Conservation (phyloP, 352 stramenopile species). For the Phytophthora brassicae region DNA sequence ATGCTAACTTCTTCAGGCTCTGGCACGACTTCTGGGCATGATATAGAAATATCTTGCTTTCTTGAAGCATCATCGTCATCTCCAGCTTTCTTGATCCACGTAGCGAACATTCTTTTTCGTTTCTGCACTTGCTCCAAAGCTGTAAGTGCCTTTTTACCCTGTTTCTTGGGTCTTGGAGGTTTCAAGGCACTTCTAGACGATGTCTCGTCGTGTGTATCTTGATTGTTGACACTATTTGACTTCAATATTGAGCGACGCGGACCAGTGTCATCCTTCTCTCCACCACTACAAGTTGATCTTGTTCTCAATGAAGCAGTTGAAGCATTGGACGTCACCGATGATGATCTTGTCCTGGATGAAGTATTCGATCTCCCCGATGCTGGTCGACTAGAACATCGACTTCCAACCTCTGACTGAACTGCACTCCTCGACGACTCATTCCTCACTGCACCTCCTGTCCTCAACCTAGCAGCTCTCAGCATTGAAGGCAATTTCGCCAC, state of each 20-base stretch:
- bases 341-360: slow-evolving; percentile 10
- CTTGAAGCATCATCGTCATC: slow-evolving; percentile 5
- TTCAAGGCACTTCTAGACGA: slow-evolving; percentile 8
- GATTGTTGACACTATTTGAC: slow-evolving; percentile 38
- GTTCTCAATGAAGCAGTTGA: slow-evolving; percentile 20
- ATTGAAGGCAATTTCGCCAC: slow-evolving; percentile 68
- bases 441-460: slow-evolving; percentile 5
- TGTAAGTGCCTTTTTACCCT: slow-evolving; percentile 32
- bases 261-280: slow-evolving; percentile 8
- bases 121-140: slow-evolving; percentile 65
- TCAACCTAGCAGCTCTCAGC: slow-evolving; percentile 54
- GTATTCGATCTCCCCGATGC: slow-evolving; percentile 20
- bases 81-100: slow-evolving; percentile 57
- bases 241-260: slow-evolving; percentile 2
- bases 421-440: slow-evolving; percentile 8
- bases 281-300: not conserved
- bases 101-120: slow-evolving; percentile 73
- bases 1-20: slow-evolving; percentile 7
- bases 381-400: slow-evolving; percentile 29
- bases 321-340: slow-evolving; percentile 21
- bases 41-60: slow-evolving; percentile 7
- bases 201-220: slow-evolving; percentile 38
- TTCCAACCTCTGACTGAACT: slow-evolving; percentile 12
- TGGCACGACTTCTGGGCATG: not conserved
- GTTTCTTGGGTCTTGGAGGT: slow-evolving; percentile 37